Percentiles rank a stretch among this genome's conserved stretches.
phyloP scores from a whole-genome alignment of 495 filamentous ascomycete genomes.

The Trichoderma asperelloides region DNA sequence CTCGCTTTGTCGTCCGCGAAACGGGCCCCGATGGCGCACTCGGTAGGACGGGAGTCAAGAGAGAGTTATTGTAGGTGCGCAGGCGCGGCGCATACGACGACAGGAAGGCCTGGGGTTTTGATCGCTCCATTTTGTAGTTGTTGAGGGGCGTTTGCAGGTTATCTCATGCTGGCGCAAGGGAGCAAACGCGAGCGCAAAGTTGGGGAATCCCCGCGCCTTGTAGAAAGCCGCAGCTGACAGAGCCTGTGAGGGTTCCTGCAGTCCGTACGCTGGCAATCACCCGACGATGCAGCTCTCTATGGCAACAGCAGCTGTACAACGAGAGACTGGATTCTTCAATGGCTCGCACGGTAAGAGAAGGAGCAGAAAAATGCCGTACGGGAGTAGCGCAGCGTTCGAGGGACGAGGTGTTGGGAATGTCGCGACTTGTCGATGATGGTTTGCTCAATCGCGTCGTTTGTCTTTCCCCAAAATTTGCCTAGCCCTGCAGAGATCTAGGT shows the following conservation, averaged over 20 bases:
- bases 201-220: constrained; percentile 2
- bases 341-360: neutral
- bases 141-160: neutral
- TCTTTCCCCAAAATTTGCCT: constrained; percentile 4
- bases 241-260: neutral
- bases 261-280: neutral
- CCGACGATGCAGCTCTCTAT: neutral
- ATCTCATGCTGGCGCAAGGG: constrained; percentile 10
- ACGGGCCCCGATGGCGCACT: constrained; percentile 53
- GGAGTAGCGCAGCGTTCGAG: neutral
- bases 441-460: constrained; percentile 3
- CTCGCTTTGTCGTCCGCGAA: constrained; percentile 87
- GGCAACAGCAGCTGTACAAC: neutral
- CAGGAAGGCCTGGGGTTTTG: constrained; percentile 70
- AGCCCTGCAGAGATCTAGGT: neutral
- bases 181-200: constrained; percentile 1
- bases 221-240: neutral
- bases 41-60: constrained; percentile 80
- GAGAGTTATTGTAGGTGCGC: constrained; percentile 83
- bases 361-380: neutral
- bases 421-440: constrained; percentile 1
- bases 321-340: neutral
- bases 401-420: neutral
- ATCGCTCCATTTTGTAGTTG: constrained; percentile 31
- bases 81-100: constrained; percentile 88